Percentiles rank a stretch among this genome's conserved stretches.
phyloP scores from a whole-genome alignment of 257 asterid genomes.

The Gynochthodes officinalis region DNA sequence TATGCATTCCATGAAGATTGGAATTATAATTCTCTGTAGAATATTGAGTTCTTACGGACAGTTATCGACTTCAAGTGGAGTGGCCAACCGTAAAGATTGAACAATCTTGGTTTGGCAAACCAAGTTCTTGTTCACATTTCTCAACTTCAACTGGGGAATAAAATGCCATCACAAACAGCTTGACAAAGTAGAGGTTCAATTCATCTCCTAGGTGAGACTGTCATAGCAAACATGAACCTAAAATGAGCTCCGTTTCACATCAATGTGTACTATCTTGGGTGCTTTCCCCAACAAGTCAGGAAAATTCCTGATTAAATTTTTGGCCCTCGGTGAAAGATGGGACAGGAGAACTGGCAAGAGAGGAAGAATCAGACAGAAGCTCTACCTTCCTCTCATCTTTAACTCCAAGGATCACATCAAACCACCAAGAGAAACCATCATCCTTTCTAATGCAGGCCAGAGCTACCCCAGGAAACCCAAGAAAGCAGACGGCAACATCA shows the following conservation, averaged over 20 bases:
- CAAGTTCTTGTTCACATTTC: too few species aligned
- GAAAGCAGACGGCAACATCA: not conserved
- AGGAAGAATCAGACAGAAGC: too few species aligned
- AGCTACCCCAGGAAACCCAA: not conserved
- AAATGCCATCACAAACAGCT: not conserved
- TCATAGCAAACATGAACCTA: not conserved
- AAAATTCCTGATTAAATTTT: conserved; percentile 7
- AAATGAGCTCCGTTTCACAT: not conserved
- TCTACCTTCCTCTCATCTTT: not conserved
- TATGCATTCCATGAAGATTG: too few species aligned
- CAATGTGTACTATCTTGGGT: not conserved
- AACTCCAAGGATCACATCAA: not conserved
- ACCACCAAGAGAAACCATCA: not conserved
- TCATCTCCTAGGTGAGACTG: not conserved
- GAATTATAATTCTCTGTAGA: too few species aligned
- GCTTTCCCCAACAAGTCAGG: not conserved
- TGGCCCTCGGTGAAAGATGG: too few species aligned
- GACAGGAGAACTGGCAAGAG: too few species aligned
- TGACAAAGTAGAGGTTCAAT: not conserved
- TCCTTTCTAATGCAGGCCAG: not conserved
- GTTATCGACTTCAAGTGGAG: too few species aligned
- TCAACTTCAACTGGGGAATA: too few species aligned
- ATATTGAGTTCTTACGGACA: too few species aligned
- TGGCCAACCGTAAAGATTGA: too few species aligned
- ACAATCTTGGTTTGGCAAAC: too few species aligned